Conservation (phyloP, 139 green algal genomes). For the Mesostigma viride region DNA sequence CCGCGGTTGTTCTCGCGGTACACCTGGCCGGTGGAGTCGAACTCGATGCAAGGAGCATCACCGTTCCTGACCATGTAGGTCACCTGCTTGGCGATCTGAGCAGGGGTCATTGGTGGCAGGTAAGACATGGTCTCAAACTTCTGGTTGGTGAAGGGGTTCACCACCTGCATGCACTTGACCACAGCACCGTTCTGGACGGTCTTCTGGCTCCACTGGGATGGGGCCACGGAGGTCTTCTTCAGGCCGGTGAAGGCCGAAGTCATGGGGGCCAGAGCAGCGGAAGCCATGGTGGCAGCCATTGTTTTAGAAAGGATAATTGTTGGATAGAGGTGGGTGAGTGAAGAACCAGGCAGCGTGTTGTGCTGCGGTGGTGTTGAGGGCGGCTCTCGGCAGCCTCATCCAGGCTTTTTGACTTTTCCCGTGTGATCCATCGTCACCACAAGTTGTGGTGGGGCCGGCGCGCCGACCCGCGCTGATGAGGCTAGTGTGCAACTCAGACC, state of each 20-base stretch:
- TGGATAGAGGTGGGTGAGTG: too few relatives aligned
- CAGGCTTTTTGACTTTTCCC: too few relatives aligned
- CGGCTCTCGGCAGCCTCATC: too few relatives aligned
- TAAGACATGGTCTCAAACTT: slow-evolving; percentile 98
- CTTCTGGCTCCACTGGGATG: neutral
- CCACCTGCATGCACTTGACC: slow-evolving; percentile 2
- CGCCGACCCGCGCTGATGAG: too few relatives aligned
- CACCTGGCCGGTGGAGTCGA: slow-evolving; percentile 43
- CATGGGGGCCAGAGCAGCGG: neutral
- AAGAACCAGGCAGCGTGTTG: too few relatives aligned
- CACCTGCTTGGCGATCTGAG: slow-evolving; percentile 85
- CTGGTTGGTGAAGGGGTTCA: slow-evolving; percentile 41
- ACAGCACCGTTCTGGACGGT: neutral
- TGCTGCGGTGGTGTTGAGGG: too few relatives aligned
- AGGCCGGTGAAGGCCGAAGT: neutral
- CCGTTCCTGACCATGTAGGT: slow-evolving; percentile 88
- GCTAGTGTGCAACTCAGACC: too few relatives aligned
- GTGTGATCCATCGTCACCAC: too few relatives aligned
- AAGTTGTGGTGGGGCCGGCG: too few relatives aligned
- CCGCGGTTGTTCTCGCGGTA: slow-evolving; percentile 31
- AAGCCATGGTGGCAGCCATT: neutral
- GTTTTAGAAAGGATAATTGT: too few relatives aligned
- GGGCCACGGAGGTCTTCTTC: neutral
- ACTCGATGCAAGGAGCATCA: slow-evolving; percentile 88
- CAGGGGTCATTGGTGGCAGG: slow-evolving; percentile 82